Percentiles rank a stretch among this genome's conserved stretches.
Evolutionary conservation across 495 filamentous ascomycete species (phyloP).

Genomic region (Amniculicola lignicola): DNA sequence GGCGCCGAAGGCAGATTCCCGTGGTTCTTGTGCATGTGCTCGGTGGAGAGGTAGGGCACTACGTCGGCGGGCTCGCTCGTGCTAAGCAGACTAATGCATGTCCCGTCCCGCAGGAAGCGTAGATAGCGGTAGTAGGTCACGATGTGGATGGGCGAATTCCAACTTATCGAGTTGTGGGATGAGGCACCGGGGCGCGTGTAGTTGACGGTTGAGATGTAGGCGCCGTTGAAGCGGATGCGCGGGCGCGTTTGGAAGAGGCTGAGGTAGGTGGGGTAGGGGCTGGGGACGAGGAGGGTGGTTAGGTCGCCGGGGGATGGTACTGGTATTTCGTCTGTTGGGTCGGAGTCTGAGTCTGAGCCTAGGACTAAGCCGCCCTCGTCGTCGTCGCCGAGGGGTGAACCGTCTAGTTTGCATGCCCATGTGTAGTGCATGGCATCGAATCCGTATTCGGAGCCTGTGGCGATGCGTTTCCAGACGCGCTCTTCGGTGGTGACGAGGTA

Average conservation of each 20-base stretch:
- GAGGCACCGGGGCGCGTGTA: conserved; percentile 79
- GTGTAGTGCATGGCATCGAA: conserved; percentile 83
- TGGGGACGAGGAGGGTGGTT: conserved; percentile 43
- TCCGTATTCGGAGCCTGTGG: conserved; percentile 65
- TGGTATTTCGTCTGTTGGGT: neutral
- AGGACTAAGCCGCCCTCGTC: conserved; percentile 26
- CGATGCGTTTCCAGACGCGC: conserved; percentile 81
- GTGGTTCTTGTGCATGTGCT: conserved; percentile 42
- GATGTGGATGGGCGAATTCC: conserved; percentile 86
- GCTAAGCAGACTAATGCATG: conserved; percentile 70
- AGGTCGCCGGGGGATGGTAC: neutral
- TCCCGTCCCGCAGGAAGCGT: conserved; percentile 89
- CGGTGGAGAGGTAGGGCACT: conserved; percentile 58
- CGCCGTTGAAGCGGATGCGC: conserved; percentile 86
- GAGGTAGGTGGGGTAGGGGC: conserved; percentile 49
- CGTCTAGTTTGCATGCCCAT: conserved; percentile 59
- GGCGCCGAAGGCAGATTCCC: conserved; percentile 44
- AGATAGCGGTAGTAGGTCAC: conserved; percentile 98
- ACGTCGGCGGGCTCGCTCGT: conserved; percentile 81
- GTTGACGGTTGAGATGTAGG: conserved; percentile 95
- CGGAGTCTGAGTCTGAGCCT: neutral
- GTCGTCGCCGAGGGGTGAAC: conserved; percentile 33
- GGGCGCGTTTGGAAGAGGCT: conserved; percentile 77
- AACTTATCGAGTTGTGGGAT: conserved; percentile 55
- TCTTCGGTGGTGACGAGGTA: conserved; percentile 83